A percentile compares a stretch with the other conserved stretches of the same genome.
Conservation (phyloP, 2,329 filamentous ascomycete genomes). For the Penicillium sp. region DNA sequence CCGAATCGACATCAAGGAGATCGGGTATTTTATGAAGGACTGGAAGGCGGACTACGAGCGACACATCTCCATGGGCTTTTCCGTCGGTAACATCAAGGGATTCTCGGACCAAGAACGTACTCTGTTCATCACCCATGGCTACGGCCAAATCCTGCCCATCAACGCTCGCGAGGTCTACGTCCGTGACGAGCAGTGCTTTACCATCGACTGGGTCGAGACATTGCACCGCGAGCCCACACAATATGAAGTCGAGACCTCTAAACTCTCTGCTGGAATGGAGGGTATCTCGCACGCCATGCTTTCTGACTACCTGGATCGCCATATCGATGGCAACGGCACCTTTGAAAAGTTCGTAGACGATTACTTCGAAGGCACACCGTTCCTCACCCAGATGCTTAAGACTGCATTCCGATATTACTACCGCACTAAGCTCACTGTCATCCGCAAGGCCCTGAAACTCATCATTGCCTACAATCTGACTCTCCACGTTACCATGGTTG, state of each 20-base stretch:
- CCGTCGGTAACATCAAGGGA: conserved; percentile 93
- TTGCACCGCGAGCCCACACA: conserved; percentile 74
- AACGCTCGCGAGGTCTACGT: conserved; percentile 94
- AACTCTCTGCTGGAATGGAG: conserved; percentile 84
- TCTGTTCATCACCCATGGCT: conserved; percentile 96
- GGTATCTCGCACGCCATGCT: conserved; percentile 80
- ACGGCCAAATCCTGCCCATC: conserved; percentile 89
- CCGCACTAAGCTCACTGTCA: conserved; percentile 84
- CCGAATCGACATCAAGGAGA: conserved; percentile 97
- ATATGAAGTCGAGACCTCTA: conserved; percentile 86
- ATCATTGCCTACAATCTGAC: conserved; percentile 96
- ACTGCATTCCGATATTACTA: conserved; percentile 91
- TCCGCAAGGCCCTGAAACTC: conserved; percentile 93
- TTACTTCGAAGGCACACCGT: conserved; percentile 93
- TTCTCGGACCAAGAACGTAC: conserved; percentile 65
- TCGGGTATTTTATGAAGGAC: conserved; percentile 98
- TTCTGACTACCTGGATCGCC: conserved; percentile 91
- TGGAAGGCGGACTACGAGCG: conserved; percentile 97
- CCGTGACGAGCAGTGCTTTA: conserved; percentile 88
- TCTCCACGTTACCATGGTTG: conserved; percentile 90
- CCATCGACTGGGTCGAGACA: conserved; percentile 90
- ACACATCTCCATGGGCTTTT: conserved; percentile 83
- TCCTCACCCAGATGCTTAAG: conserved; percentile 94
- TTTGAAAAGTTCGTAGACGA: conserved; percentile 95
- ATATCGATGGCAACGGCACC: conserved; percentile 85